A percentile compares a stretch with the other conserved stretches of the same genome.
phyloP scores from a whole-genome alignment of 192 early-diverging fungal genomes.

The Chytriomyces sp. region DNA sequence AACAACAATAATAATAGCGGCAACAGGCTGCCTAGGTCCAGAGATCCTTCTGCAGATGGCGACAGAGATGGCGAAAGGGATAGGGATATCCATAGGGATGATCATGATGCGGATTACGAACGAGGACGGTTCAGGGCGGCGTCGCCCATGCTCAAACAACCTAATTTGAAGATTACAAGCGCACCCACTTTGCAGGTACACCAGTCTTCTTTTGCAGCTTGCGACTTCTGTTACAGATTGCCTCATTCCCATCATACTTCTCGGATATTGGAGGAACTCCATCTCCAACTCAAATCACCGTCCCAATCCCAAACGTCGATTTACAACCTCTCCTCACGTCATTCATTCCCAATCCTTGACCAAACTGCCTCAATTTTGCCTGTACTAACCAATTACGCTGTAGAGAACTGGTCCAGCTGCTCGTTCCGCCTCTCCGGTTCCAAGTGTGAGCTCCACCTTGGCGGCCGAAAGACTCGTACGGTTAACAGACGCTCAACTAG shows the following conservation, averaged over 20 bases:
- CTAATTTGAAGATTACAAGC: not conserved
- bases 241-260: not conserved
- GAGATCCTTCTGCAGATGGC: not conserved
- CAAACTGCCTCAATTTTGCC: too few relatives aligned
- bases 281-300: not conserved
- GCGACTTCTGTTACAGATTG: not conserved
- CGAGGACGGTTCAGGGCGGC: not conserved
- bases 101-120: too few relatives aligned
- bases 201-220: too few relatives aligned
- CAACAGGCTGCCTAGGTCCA: not conserved
- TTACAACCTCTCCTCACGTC: not conserved
- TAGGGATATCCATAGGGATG: too few relatives aligned
- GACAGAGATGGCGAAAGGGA: not conserved
- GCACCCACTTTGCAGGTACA: not conserved
- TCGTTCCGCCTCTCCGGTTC: constrained; percentile 34
- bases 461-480: constrained; percentile 38
- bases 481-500: constrained; percentile 32
- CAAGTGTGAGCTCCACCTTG: constrained; percentile 28
- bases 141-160: not conserved
- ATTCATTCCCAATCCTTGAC: not conserved
- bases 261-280: not conserved
- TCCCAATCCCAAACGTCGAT: not conserved
- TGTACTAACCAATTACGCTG: not conserved
- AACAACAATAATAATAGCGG: not conserved
- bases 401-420: constrained; percentile 1